Conservation (phyloP, 257 asterid species). For the Voacanga thouarsii region DNA sequence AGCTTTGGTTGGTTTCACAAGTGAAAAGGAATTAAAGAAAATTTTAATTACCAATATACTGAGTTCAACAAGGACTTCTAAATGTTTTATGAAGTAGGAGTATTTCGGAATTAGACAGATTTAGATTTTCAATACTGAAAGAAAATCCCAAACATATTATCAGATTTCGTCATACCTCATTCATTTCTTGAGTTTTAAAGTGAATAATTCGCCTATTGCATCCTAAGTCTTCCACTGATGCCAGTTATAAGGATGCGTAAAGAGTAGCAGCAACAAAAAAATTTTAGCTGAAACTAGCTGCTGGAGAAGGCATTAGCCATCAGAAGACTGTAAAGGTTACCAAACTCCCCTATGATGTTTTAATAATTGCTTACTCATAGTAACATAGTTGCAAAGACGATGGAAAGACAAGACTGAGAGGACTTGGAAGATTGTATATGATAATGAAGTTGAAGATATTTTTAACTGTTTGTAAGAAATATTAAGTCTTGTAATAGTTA, state of each 20-base stretch:
- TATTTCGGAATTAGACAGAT: background rate
- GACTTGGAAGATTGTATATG: too few relatives aligned
- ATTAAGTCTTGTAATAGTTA: background rate
- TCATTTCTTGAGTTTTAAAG: background rate
- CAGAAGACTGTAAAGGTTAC: background rate
- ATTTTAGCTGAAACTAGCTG: background rate
- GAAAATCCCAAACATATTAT: background rate
- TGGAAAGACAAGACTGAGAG: too few relatives aligned
- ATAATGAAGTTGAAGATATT: too few relatives aligned
- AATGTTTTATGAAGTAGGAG: background rate
- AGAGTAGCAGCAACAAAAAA: background rate
- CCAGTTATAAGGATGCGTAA: background rate
- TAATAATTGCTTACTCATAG: background rate
- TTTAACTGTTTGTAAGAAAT: too few relatives aligned
- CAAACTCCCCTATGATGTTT: background rate
- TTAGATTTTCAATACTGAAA: background rate
- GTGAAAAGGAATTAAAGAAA: background rate
- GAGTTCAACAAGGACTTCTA: background rate
- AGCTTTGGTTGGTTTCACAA: background rate
- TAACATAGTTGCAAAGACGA: too few relatives aligned
- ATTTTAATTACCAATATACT: background rate
- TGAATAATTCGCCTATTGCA: background rate
- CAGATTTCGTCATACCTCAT: background rate
- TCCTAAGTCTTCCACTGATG: background rate
- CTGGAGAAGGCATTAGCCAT: background rate